A percentile compares a stretch with the other conserved stretches of the same genome.
Evolutionary conservation across 108 stramenopile genomes (phyloP).

Genomic region (Skeletonema tropicum): DNA sequence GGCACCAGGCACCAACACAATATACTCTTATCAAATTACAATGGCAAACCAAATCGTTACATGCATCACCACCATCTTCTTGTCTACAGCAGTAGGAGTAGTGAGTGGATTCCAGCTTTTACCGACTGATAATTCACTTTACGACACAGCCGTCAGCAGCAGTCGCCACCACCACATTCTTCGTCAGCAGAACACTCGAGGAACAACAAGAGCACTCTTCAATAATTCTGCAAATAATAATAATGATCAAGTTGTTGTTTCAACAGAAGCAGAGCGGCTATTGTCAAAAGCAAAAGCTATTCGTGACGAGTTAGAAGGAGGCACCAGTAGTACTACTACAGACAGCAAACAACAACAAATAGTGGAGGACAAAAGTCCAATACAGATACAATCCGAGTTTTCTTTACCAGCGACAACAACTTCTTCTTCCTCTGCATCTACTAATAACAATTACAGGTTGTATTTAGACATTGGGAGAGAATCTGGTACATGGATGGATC

Average conservation of each 20-base stretch:
- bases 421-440: background rate
- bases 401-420: background rate
- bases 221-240: background rate
- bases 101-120: background rate
- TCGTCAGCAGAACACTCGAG: background rate
- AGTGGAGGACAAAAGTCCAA: background rate
- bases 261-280: constrained; percentile 34
- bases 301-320: constrained; percentile 26
- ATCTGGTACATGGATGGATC: constrained; percentile 85
- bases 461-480: constrained; percentile 77
- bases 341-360: background rate
- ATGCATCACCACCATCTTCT: background rate
- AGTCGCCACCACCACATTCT: background rate
- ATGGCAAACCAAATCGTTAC: background rate
- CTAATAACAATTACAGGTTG: constrained; percentile 52
- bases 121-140: background rate
- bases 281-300: constrained; percentile 35
- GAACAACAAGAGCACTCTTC: background rate
- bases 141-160: background rate
- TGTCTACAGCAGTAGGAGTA: background rate
- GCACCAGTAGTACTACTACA: background rate
- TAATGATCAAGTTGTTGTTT: constrained; percentile 8
- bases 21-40: background rate
- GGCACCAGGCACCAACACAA: too few species aligned
- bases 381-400: constrained; percentile 20